Evolutionary conservation across 2,329 filamentous ascomycete genomes (phyloP).

Genomic region (Xylaria sp.): DNA sequence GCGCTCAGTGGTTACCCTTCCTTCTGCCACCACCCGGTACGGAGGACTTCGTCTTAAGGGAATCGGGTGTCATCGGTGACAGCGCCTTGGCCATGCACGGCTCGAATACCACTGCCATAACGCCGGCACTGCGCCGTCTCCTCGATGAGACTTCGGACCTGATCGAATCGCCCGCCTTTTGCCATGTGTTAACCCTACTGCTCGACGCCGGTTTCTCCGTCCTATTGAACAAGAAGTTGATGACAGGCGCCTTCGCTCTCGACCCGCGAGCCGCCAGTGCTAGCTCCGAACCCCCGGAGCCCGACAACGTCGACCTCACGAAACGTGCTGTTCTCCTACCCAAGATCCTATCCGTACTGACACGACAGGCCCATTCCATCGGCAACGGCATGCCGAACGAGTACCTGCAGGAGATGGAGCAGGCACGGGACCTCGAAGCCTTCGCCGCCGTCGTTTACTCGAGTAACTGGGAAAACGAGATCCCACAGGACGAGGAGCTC

Average conservation of each 20-base stretch:
- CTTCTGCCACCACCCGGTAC: conserved; percentile 73
- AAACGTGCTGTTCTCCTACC: conserved; percentile 56
- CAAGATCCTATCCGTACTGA: conserved; percentile 82
- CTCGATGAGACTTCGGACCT: conserved; percentile 95
- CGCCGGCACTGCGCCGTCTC: conserved; percentile 66
- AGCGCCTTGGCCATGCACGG: conserved; percentile 34
- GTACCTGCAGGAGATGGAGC: conserved; percentile 70
- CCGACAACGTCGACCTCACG: conserved; percentile 1
- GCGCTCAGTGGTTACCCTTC: conserved; percentile 71
- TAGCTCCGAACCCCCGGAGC: conserved; percentile 30
- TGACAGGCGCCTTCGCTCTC: conserved; percentile 64
- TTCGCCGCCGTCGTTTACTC: conserved; percentile 85
- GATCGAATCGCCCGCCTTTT: conserved; percentile 88
- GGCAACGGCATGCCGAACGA: conserved; percentile 70
- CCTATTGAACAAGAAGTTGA: conserved; percentile 76
- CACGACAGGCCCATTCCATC: conserved; percentile 83
- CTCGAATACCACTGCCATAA: conserved; percentile 32
- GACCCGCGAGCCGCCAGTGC: conserved; percentile 22
- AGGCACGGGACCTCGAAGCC: conserved; percentile 69
- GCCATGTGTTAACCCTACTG: conserved; percentile 76
- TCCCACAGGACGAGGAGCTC: conserved; percentile 42
- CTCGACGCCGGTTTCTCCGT: conserved; percentile 84
- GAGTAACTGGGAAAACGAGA: conserved; percentile 71
- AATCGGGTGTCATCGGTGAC: conserved; percentile 70
- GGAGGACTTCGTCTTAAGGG: conserved; percentile 77